Evolutionary conservation across 306 rosid genomes (phyloP).

Genomic region (Geum urbanum): DNA sequence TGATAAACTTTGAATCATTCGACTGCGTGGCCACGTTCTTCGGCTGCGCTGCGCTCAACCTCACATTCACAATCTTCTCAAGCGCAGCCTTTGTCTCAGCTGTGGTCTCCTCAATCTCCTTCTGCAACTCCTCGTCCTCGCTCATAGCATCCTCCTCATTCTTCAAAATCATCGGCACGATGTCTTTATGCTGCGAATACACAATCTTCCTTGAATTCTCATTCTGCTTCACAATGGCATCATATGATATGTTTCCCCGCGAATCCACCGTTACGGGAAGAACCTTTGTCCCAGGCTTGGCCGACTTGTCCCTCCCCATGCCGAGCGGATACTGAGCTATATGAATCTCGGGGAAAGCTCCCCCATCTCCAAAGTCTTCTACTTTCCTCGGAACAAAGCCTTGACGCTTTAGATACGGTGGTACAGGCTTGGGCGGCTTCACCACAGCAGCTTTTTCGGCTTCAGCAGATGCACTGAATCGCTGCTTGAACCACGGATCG

Average conservation of each 20-base stretch:
- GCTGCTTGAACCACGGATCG: constrained; percentile 91
- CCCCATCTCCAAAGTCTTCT: constrained; percentile 88
- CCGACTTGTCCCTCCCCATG: constrained; percentile 63
- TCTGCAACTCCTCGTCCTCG: constrained; percentile 47
- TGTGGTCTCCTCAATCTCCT: constrained; percentile 69
- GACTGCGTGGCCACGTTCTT: constrained; percentile 74
- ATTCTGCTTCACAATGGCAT: constrained; percentile 78
- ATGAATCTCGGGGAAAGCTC: constrained; percentile 88
- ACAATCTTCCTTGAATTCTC: constrained; percentile 78
- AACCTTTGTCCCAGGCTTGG: constrained; percentile 58
- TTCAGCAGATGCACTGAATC: constrained; percentile 55
- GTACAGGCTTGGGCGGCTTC: constrained; percentile 54
- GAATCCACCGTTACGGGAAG: constrained; percentile 83
- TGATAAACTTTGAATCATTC: constrained; percentile 64
- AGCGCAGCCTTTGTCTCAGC: constrained; percentile 77
- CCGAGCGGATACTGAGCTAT: constrained; percentile 86
- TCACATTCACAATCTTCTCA: constrained; percentile 80
- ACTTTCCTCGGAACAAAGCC: constrained; percentile 78
- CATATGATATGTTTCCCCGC: constrained; percentile 74
- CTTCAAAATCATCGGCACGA: constrained; percentile 62
- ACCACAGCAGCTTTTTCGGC: constrained; percentile 45
- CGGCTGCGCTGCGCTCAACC: constrained; percentile 81
- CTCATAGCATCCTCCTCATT: constrained; percentile 40
- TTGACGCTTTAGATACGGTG: constrained; percentile 62
- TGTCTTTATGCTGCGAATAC: constrained; percentile 69